Evolutionary conservation across 345 rosid genomes (phyloP).

Genomic region (Ceriops tagal): DNA sequence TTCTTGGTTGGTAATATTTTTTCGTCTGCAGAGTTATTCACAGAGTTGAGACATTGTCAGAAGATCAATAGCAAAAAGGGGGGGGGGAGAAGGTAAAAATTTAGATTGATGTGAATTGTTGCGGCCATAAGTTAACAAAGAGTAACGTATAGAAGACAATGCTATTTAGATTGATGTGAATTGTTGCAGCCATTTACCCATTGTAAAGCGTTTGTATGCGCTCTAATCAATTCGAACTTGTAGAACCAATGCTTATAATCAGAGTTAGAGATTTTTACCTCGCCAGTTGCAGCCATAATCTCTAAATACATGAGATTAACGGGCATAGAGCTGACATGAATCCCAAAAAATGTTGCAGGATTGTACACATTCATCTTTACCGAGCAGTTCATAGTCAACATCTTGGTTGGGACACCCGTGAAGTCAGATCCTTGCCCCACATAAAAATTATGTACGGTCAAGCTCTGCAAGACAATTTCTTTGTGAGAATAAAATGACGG

Average conservation of each 20-base stretch:
- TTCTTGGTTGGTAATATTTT: constrained; percentile 19
- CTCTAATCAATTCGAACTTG: background rate
- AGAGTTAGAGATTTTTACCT: background rate
- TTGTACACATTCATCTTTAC: constrained; percentile 19
- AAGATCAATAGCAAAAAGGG: no score
- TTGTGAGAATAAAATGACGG: no score
- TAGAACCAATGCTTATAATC: background rate
- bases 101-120: no score
- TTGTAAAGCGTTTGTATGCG: background rate
- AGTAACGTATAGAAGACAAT: no score
- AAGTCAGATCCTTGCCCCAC: constrained; percentile 21
- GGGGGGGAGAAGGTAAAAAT: no score
- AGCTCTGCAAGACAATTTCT: constrained; percentile 1
- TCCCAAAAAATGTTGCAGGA: constrained; percentile 21
- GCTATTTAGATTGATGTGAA: no score
- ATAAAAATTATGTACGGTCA: constrained; percentile 19
- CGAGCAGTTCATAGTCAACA: constrained; percentile 19
- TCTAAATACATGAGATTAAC: constrained; percentile 18
- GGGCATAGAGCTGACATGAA: constrained; percentile 18
- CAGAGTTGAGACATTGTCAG: no score
- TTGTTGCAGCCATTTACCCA: no score
- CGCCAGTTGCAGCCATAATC: constrained; percentile 19
- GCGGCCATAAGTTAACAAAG: no score
- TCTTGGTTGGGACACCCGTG: constrained; percentile 24
- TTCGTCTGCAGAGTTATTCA: constrained; percentile 18